Evolutionary conservation across 2,329 filamentous ascomycete species (phyloP), one percentile per base, ranked within the genome.

Genomic region (Ascochyta rabiei): DNA sequence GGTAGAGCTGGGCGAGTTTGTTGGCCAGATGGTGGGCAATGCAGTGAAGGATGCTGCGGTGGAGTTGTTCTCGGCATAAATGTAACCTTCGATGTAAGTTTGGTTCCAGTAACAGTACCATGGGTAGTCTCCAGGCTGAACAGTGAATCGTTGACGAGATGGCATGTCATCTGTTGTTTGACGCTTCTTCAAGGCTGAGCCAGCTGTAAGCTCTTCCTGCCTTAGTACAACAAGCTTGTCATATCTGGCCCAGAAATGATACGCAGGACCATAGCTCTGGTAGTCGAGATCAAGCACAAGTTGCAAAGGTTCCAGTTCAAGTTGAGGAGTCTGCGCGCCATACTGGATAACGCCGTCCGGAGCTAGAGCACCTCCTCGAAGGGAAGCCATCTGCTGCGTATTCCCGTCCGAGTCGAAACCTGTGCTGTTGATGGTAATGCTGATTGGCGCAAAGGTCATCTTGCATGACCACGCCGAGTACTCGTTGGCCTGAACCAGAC

Each of bases 41-140:
- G 57, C 61, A 9, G 68, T 70, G 21, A 70, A 66, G 5, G 66
- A 66, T 28, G 72, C 73, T 16, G 72, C 70, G 3, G 76, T 74
- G 13, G 80, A 77, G 42, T 83, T 77, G 68, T 84, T 73, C 48
- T 84, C 80, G 48, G 85, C 77, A 64, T 88, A 90, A 41, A 90
- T 81, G 71, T 88, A 89, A 33, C 84, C 83, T 69, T 89, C 87
- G 44, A 89, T 78, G 48, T 85, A 79, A 0, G 87, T 89, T 13
- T 79, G 76, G 67, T 89, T 89, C 86, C 86, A 90, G 69, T 83
- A 84, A 71, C 87, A 90, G 64, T 85, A 87, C 86, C 86, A 90
- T 2, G 86, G 86, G 54, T 80, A 80, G 31, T 88, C 84, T 8
- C 84, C 84, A n/a, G 80, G 78, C 51, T 76, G 69, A 10, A 80